phyloP scores from a whole-genome alignment of 2,329 filamentous ascomycete genomes.

The Penicillium corylophilum region DNA sequence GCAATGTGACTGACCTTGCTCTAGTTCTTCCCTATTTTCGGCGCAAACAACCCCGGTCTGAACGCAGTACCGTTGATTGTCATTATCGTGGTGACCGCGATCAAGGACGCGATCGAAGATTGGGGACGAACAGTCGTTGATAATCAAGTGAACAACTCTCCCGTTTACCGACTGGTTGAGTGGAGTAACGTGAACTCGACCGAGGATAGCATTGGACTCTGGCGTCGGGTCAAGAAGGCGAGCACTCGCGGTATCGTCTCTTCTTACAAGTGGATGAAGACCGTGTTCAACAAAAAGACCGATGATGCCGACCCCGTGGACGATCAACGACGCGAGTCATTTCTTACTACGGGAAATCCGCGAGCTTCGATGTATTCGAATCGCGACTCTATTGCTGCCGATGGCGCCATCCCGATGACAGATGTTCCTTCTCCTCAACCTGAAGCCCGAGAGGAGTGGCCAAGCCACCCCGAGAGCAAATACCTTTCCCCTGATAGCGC shows the following conservation, averaged over 20 bases:
- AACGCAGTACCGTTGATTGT: slow-evolving; percentile 90
- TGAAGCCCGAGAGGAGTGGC: slow-evolving; percentile 49
- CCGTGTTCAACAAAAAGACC: slow-evolving; percentile 52
- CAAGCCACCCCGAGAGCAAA: slow-evolving; percentile 31
- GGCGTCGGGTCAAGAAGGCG: slow-evolving; percentile 90
- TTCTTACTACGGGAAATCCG: slow-evolving; percentile 59
- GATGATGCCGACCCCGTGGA: slow-evolving; percentile 22
- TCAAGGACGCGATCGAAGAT: slow-evolving; percentile 96
- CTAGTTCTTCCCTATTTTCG: slow-evolving; percentile 95
- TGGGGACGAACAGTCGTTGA: slow-evolving; percentile 89
- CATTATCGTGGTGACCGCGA: slow-evolving; percentile 80
- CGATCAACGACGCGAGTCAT: slow-evolving; percentile 64
- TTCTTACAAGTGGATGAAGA: slow-evolving; percentile 53
- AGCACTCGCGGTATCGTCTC: slow-evolving; percentile 63
- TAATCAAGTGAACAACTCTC: slow-evolving; percentile 92
- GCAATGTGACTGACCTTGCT: slow-evolving; percentile 20
- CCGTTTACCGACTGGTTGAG: slow-evolving; percentile 82
- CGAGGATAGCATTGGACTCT: slow-evolving; percentile 78
- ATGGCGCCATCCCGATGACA: slow-evolving; percentile 88
- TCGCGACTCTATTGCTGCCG: slow-evolving; percentile 41
- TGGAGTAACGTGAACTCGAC: slow-evolving; percentile 93
- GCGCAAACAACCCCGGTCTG: slow-evolving; percentile 82
- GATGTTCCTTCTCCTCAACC: slow-evolving; percentile 81
- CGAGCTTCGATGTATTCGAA: slow-evolving; percentile 58
- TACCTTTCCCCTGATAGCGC: slow-evolving; percentile 34